phyloP scores from a whole-genome alignment of 192 early-diverging fungal genomes.

The Mortierella antarctica region DNA sequence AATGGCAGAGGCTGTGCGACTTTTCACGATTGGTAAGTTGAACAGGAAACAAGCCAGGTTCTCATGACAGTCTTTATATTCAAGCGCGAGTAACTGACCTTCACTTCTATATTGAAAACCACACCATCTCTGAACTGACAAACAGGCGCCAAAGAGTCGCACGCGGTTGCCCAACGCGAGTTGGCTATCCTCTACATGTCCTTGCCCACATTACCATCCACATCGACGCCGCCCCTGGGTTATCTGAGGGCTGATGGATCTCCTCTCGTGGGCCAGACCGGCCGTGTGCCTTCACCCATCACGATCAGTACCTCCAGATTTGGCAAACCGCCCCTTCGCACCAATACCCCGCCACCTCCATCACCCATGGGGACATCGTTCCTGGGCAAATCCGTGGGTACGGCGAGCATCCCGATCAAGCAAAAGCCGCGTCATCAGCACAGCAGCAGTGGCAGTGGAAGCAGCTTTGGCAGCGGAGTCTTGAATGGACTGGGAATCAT shows the following conservation, averaged over 20 bases:
- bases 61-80: too few species aligned
- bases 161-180: constrained; percentile 52
- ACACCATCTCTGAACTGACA: neutral
- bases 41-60: too few species aligned
- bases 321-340: constrained; percentile 4
- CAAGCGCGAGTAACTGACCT: neutral
- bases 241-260: constrained; percentile 17
- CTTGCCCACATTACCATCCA: constrained; percentile 37
- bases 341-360: constrained; percentile 21
- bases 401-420: constrained; percentile 47
- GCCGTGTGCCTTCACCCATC: constrained; percentile 27
- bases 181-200: constrained; percentile 56
- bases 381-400: constrained; percentile 9
- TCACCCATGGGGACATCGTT: constrained; percentile 39
- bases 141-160: constrained; percentile 55
- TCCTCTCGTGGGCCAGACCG: constrained; percentile 6
- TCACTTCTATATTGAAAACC: neutral
- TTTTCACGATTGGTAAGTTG: constrained; percentile 56
- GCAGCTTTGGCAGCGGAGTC: constrained; percentile 35
- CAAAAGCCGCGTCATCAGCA: constrained; percentile 33
- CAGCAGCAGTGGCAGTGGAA: constrained; percentile 35
- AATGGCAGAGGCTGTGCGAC: constrained; percentile 52
- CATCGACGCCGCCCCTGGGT: constrained; percentile 41
- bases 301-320: constrained; percentile 10
- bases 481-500: constrained; percentile 37